These are phyloP conservation scores for Cruciata laevipes DNA, from an alignment of 257 asterid genomes.

Conservation along the genomic window DNA sequence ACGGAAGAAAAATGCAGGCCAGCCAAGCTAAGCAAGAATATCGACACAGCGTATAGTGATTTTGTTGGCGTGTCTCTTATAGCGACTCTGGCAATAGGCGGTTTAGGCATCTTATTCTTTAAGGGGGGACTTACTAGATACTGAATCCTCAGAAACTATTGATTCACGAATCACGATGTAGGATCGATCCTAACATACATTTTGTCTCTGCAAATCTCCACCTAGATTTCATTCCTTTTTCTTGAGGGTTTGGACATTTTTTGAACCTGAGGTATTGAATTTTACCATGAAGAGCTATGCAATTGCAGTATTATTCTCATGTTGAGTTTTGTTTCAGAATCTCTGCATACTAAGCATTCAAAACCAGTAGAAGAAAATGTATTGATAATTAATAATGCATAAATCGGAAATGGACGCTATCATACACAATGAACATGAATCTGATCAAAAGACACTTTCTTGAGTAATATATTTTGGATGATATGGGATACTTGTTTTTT, in stretches of 20 bases:
- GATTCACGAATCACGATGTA: neutral
- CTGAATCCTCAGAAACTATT: slow-evolving; percentile 15
- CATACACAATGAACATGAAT: too few species aligned
- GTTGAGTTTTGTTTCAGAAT: neutral
- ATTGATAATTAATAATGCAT: too few species aligned
- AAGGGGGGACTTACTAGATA: slow-evolving; percentile 18
- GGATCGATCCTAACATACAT: neutral
- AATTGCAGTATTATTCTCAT: neutral
- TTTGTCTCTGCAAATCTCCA: neutral
- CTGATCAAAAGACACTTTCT: too few species aligned
- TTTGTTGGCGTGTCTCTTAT: slow-evolving; percentile 20
- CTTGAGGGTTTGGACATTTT: neutral
- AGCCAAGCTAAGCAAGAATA: slow-evolving; percentile 15
- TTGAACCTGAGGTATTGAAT: neutral
- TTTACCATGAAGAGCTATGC: slow-evolving; percentile 2
- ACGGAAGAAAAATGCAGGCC: slow-evolving; percentile 20
- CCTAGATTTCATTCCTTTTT: slow-evolving; percentile 1
- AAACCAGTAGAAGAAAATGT: too few species aligned
- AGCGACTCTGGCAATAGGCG: slow-evolving; percentile 25
- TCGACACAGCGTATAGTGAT: slow-evolving; percentile 17
- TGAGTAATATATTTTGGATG: too few species aligned
- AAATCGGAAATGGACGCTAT: too few species aligned
- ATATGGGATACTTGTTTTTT: too few species aligned
- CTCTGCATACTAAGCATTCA: too few species aligned
- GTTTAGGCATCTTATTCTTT: slow-evolving; percentile 34